A percentile compares a stretch with the other conserved stretches of the same genome.
phyloP scores from a whole-genome alignment of 148 eudicot genomes.

The Camellia japonica region DNA sequence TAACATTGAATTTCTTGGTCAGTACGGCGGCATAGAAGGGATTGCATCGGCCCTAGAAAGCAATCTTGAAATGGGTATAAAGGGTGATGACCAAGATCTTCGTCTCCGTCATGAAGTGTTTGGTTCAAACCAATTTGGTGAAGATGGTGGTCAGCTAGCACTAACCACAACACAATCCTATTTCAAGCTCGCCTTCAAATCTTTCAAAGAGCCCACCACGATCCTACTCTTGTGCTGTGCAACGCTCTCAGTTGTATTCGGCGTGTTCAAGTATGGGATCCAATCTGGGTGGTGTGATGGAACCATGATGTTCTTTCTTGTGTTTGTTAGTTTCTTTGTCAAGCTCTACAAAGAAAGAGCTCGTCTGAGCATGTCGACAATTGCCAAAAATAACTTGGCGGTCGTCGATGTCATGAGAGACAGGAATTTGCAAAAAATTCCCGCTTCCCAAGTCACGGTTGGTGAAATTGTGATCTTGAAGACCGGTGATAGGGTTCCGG shows the following conservation, averaged over 20 bases:
- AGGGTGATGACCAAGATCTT: not conserved
- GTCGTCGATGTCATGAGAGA: not conserved
- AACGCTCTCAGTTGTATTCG: not conserved
- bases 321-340: not conserved
- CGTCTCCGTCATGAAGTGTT: not conserved
- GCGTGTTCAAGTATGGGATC: not conserved
- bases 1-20: not conserved
- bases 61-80: not conserved
- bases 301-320: not conserved
- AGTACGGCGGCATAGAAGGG: not conserved
- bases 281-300: not conserved
- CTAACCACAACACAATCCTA: not conserved
- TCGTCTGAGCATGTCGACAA: not conserved
- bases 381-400: not conserved
- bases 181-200: not conserved
- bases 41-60: not conserved
- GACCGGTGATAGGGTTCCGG: not conserved
- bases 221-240: not conserved
- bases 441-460: not conserved
- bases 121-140: not conserved
- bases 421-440: not conserved
- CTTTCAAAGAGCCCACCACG: not conserved
- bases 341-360: not conserved
- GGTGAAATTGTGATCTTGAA: not conserved
- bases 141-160: not conserved